phyloP scores from a whole-genome alignment of 2,329 filamentous ascomycete genomes.

The Colletotrichum aenigma region DNA sequence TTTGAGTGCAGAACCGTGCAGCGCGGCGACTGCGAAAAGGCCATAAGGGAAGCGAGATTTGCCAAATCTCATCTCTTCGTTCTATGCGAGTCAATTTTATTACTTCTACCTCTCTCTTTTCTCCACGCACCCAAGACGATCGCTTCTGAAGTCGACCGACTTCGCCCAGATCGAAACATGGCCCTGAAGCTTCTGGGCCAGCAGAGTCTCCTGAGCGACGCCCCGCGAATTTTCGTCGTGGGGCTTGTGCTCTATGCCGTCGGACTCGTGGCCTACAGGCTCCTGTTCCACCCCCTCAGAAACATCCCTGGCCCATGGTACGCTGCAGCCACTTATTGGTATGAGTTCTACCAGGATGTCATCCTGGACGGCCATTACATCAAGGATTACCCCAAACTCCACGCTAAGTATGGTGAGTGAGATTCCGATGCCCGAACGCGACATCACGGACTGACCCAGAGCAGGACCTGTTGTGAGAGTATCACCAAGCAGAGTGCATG shows the following conservation, averaged over 20 bases:
- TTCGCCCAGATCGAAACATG: neutral
- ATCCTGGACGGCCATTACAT: conserved; percentile 1
- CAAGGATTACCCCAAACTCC: neutral
- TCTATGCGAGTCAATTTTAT: neutral
- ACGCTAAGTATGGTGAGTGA: conserved; percentile 1
- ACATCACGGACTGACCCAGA: neutral
- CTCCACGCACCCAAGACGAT: neutral
- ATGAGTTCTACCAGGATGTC: conserved; percentile 28
- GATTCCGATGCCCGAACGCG: neutral
- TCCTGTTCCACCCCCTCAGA: conserved; percentile 32
- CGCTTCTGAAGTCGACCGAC: neutral
- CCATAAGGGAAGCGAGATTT: neutral
- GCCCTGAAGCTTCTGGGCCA: neutral
- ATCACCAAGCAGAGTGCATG: neutral
- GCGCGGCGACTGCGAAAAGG: neutral
- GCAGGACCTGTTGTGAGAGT: neutral
- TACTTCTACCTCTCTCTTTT: neutral
- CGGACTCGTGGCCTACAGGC: conserved; percentile 24
- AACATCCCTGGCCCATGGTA: conserved; percentile 32
- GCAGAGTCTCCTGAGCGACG: neutral
- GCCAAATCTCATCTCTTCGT: neutral
- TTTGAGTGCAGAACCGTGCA: neutral
- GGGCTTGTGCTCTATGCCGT: neutral
- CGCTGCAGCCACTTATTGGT: conserved; percentile 26
- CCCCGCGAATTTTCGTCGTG: neutral